phyloP scores from a whole-genome alignment of 805 yeast species.

The Schwanniomyces polymorphus region DNA sequence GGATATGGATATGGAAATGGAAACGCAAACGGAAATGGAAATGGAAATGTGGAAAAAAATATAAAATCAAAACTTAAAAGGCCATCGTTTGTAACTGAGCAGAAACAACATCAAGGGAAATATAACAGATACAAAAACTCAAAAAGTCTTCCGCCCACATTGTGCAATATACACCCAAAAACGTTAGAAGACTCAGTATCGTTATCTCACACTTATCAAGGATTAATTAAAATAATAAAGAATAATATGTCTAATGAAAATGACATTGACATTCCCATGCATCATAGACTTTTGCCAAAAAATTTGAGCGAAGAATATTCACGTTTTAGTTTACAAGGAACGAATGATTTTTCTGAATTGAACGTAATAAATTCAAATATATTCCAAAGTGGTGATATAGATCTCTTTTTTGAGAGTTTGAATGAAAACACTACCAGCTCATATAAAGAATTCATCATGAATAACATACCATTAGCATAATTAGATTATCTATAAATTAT shows the following conservation, averaged over 20 bases:
- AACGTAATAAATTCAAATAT: background rate
- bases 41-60: background rate
- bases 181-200: slow-evolving; percentile 17
- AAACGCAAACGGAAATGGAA: no score
- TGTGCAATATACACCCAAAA: slow-evolving; percentile 2
- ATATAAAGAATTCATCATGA: slow-evolving; percentile 2
- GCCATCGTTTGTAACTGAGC: background rate
- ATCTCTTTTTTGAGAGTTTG: slow-evolving; percentile 19
- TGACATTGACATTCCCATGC: slow-evolving; percentile 23
- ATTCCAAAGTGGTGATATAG: slow-evolving; percentile 16
- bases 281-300: slow-evolving; percentile 22
- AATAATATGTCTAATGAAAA: slow-evolving; percentile 6
- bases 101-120: background rate
- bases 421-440: background rate
- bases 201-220: slow-evolving; percentile 15
- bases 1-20: background rate
- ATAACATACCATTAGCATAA: slow-evolving; percentile 5
- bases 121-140: background rate
- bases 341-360: background rate
- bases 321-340: slow-evolving; percentile 10
- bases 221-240: slow-evolving; percentile 16
- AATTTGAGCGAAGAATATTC: slow-evolving; percentile 20
- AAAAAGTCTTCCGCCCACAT: slow-evolving; percentile 1
- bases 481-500: background rate
- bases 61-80: background rate